Percentiles rank a stretch among this genome's conserved stretches.
Evolutionary conservation across 441 rosid genomes (phyloP).

Genomic region (Mallotus repandus): DNA sequence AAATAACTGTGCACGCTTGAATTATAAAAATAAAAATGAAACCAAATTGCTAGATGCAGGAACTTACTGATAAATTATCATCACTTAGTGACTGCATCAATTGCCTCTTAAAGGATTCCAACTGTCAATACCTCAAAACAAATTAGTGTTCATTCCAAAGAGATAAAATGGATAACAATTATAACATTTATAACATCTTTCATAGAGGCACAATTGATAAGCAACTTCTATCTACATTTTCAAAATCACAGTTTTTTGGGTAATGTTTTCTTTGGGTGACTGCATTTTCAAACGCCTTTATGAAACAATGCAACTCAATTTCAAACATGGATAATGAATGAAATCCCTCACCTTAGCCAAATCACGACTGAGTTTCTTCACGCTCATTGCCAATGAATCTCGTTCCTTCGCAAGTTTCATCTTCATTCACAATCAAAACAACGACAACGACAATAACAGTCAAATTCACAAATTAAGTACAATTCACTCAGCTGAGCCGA

Average conservation of each 20-base stretch:
- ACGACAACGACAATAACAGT: conserved; percentile 9
- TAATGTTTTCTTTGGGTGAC: not conserved
- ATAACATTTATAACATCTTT: too few species aligned
- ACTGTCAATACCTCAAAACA: conserved; percentile 35
- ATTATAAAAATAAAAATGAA: conserved; percentile 10
- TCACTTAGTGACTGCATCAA: conserved; percentile 85
- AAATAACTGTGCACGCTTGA: not conserved
- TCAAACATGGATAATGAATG: not conserved
- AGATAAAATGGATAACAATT: too few species aligned
- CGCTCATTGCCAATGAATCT: conserved; percentile 61
- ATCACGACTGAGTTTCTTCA: conserved; percentile 77
- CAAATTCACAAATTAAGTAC: not conserved
- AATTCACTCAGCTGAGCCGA: not conserved
- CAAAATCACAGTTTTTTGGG: too few species aligned
- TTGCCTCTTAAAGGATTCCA: conserved; percentile 89
- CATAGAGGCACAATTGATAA: too few species aligned
- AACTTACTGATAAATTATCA: conserved; percentile 64
- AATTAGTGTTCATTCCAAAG: not conserved
- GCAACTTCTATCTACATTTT: too few species aligned
- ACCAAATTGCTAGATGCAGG: not conserved
- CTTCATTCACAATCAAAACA: conserved; percentile 33
- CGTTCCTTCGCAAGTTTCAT: conserved; percentile 61
- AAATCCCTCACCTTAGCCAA: conserved; percentile 54
- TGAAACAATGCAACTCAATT: conserved; percentile 2
- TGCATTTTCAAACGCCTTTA: not conserved